Conservation (phyloP, 2,329 filamentous ascomycete species). For the Fusarium buharicum region DNA sequence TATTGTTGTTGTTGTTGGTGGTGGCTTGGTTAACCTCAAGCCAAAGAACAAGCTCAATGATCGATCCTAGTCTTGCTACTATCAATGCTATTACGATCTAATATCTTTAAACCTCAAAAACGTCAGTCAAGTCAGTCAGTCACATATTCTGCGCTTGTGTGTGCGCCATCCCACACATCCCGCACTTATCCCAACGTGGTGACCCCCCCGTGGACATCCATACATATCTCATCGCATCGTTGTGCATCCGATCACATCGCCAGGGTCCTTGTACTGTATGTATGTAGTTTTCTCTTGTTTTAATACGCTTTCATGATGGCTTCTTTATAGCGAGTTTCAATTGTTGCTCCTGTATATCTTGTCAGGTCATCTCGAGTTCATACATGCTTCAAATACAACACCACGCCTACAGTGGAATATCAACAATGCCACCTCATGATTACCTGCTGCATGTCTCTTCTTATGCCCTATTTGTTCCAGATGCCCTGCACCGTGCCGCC, state of each 20-base stretch:
- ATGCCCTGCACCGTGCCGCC: constrained; percentile 23
- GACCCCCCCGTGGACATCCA: constrained; percentile 19
- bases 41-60: background rate
- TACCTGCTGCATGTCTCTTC: constrained; percentile 21
- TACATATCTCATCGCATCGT: constrained; percentile 29
- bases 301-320: background rate
- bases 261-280: constrained; percentile 15
- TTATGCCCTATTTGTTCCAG: constrained; percentile 3
- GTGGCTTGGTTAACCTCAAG: too few species aligned
- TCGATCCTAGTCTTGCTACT: background rate
- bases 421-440: constrained; percentile 23
- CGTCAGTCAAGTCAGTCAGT: constrained; percentile 3
- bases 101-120: background rate
- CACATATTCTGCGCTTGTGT: constrained; percentile 16
- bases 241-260: constrained; percentile 27
- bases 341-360: background rate
- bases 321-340: constrained; percentile 12
- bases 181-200: constrained; percentile 28
- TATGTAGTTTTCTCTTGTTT: background rate
- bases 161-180: constrained; percentile 29
- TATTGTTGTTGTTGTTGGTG: too few species aligned
- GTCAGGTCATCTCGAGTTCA: background rate
- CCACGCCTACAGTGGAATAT: background rate
- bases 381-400: background rate
- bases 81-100: background rate